phyloP scores from a whole-genome alignment of 495 filamentous ascomycete genomes.

The Penicillium dipodomyicola region DNA sequence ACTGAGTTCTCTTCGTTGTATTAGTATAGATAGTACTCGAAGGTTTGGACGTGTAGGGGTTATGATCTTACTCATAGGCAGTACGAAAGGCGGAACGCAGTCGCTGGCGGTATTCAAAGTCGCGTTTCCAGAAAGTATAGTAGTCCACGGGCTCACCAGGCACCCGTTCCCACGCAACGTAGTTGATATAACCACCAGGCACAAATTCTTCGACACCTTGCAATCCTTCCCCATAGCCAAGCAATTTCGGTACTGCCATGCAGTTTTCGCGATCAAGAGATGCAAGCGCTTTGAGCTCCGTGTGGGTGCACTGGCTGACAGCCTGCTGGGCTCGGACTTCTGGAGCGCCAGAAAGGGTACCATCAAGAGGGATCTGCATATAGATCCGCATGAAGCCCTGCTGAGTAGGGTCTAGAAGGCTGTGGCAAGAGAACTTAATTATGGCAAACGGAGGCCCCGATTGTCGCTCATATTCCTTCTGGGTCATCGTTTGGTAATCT shows the following conservation, averaged over 20 bases:
- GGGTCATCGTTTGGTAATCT: slow-evolving; percentile 4
- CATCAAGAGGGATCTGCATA: slow-evolving; percentile 6
- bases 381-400: slow-evolving; percentile 7
- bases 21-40: slow-evolving; percentile 1
- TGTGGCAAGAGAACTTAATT: slow-evolving; percentile 5
- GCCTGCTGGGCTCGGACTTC: slow-evolving; percentile 8
- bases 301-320: slow-evolving; percentile 3
- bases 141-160: slow-evolving; percentile 1
- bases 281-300: slow-evolving; percentile 4
- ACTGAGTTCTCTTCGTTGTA: slow-evolving; percentile 5
- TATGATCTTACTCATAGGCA: slow-evolving; percentile 4
- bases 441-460: neutral
- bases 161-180: slow-evolving; percentile 5
- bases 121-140: slow-evolving; percentile 2
- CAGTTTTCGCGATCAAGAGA: slow-evolving; percentile 2
- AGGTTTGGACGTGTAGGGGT: neutral
- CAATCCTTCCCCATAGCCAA: slow-evolving; percentile 1
- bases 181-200: slow-evolving; percentile 9
- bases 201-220: neutral
- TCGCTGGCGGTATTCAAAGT: slow-evolving; percentile 2
- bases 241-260: slow-evolving; percentile 5
- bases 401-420: slow-evolving; percentile 4
- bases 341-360: slow-evolving; percentile 3
- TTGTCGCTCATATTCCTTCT: neutral
- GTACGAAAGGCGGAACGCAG: neutral